These are phyloP conservation scores for Pyrus hybrid DNA, from an alignment of 331 rosid species.

Conservation along the genomic window DNA sequence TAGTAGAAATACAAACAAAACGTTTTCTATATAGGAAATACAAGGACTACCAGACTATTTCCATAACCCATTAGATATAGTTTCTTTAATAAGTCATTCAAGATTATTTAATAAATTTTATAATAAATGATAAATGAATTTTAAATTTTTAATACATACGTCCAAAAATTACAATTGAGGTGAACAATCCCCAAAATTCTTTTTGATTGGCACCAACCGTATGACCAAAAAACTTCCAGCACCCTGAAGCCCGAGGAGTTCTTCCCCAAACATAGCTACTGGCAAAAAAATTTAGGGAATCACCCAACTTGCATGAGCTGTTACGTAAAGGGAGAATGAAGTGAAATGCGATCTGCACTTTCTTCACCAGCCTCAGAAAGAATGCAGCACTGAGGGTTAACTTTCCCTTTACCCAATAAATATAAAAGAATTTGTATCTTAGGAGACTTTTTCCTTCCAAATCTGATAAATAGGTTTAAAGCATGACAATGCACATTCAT, in stretches of 20 bases:
- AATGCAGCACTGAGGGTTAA: not conserved
- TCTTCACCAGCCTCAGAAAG: not conserved
- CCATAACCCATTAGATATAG: no score
- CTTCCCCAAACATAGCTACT: not conserved
- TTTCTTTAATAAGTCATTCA: not conserved
- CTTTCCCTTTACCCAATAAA: not conserved
- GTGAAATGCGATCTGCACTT: not conserved
- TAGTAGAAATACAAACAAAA: not conserved
- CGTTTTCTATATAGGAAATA: no score
- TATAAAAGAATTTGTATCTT: not conserved
- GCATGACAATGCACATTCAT: not conserved
- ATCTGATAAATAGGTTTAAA: not conserved
- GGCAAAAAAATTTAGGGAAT: not conserved
- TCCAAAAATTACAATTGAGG: not conserved
- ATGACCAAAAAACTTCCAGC: not conserved
- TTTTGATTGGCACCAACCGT: not conserved
- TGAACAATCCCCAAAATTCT: not conserved
- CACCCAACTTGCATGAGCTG: not conserved
- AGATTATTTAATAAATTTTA: not conserved
- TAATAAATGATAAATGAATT: not conserved
- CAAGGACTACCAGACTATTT: no score
- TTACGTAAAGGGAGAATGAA: not conserved
- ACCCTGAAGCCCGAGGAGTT: not conserved
- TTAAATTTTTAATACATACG: not conserved
- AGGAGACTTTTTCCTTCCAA: not conserved